A percentile compares a stretch with the other conserved stretches of the same genome.
Evolutionary conservation across 208 protist genomes (phyloP).

Genomic region (Trichomonas tenax): DNA sequence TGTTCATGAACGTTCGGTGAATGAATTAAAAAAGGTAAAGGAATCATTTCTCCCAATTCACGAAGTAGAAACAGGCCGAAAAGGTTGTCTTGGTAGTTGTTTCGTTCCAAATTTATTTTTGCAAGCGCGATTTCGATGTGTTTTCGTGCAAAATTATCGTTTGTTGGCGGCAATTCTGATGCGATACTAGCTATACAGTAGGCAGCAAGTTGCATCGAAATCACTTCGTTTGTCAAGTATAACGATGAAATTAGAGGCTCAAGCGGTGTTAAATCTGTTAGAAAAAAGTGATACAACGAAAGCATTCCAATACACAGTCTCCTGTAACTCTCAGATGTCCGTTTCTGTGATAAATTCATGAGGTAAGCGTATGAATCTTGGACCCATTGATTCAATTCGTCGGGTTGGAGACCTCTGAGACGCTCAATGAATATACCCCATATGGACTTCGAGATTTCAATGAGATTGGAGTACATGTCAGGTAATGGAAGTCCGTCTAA

Average conservation of each 20-base stretch:
- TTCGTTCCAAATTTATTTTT: not conserved
- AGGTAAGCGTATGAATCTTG: not conserved
- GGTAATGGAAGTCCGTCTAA: not conserved
- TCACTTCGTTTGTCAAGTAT: not conserved
- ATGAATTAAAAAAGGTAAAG: not conserved
- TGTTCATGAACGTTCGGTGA: not conserved
- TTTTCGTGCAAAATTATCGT: not conserved
- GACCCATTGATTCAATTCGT: not conserved
- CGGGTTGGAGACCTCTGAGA: not conserved
- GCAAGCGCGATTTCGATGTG: not conserved
- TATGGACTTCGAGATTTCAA: not conserved
- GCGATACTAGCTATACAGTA: not conserved
- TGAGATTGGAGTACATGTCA: not conserved
- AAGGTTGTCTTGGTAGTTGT: not conserved
- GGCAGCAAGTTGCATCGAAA: not conserved
- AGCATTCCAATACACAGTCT: not conserved
- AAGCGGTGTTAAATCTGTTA: not conserved
- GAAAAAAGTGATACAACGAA: not conserved
- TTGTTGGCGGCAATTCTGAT: not conserved
- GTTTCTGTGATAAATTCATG: not conserved
- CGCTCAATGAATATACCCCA: not conserved
- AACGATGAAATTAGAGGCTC: not conserved
- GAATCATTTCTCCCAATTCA: not conserved
- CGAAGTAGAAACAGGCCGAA: not conserved
- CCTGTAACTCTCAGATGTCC: not conserved